Conservation (phyloP, 2,329 filamentous ascomycete species). For the Fusarium protoensiforme region DNA sequence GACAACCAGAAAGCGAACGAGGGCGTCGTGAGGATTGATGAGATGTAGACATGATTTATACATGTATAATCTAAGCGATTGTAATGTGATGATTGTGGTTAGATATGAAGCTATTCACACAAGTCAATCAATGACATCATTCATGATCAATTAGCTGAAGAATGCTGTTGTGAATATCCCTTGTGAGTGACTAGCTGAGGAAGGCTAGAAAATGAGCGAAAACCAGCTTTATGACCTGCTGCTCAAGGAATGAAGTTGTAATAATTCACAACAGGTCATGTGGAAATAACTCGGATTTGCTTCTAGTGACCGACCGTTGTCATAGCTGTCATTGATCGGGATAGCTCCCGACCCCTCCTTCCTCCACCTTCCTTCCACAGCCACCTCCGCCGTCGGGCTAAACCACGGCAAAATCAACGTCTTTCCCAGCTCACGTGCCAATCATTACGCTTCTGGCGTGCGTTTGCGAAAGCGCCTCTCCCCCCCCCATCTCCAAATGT, state of each 20-base stretch:
- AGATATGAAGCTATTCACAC: conserved; percentile 9
- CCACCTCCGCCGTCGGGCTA: conserved; percentile 18
- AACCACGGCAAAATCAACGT: conserved; percentile 18
- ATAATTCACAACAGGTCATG: background rate
- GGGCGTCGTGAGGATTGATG: conserved; percentile 22
- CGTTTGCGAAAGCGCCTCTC: conserved; percentile 19
- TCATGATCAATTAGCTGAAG: background rate
- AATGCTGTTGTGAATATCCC: background rate
- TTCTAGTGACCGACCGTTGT: background rate
- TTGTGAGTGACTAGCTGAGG: background rate
- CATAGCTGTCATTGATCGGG: conserved; percentile 5
- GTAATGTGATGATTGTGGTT: background rate
- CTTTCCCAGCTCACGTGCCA: conserved; percentile 31
- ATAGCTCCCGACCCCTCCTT: background rate
- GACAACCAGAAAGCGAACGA: conserved; percentile 33
- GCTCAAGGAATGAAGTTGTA: background rate
- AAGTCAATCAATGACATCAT: conserved; percentile 1
- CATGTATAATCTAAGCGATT: background rate
- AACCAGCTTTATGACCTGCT: background rate
- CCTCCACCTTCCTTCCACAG: background rate
- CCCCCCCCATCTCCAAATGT: conserved; percentile 9
- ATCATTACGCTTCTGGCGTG: conserved; percentile 11
- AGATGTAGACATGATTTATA: background rate
- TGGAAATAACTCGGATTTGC: conserved; percentile 8
- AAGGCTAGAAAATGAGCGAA: background rate